Conservation (phyloP, 1,284 basidiomycete genomes). For the Gymnopus androsaceus region DNA sequence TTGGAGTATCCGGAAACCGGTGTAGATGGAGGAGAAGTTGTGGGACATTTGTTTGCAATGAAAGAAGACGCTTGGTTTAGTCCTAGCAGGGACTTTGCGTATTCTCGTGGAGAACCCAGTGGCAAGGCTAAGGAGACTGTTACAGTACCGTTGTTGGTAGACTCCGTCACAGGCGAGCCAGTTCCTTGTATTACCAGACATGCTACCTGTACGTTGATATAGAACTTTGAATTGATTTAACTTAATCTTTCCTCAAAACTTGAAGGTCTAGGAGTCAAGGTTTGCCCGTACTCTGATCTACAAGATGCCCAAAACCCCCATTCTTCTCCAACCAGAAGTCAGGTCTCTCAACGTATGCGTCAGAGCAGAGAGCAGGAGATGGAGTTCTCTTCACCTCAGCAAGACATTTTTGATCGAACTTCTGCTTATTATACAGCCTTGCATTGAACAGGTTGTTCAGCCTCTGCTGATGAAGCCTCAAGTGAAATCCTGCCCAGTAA, state of each 20-base stretch:
- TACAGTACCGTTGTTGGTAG: conserved; percentile 6
- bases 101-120: conserved; percentile 10
- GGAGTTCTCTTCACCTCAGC: neutral
- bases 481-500: neutral
- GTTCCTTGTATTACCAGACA: conserved; percentile 8
- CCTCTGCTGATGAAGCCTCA: neutral
- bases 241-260: neutral
- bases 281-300: conserved; percentile 16
- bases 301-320: conserved; percentile 6
- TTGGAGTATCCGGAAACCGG: conserved; percentile 13
- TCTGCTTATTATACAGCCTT: conserved; percentile 6
- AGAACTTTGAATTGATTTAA: neutral
- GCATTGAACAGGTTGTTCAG: neutral
- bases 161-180: neutral
- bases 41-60: conserved; percentile 17
- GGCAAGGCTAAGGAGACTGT: no score
- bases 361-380: neutral
- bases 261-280: conserved; percentile 25
- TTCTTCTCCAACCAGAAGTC: conserved; percentile 10
- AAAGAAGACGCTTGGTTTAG: conserved; percentile 5
- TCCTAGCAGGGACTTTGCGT: conserved; percentile 13
- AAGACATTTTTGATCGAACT: conserved; percentile 8
- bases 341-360: conserved; percentile 9
- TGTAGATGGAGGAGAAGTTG: neutral
- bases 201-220: conserved; percentile 15